Evolutionary conservation across 805 yeast species (phyloP), one percentile per base, ranked within the genome.

Genomic region (Teunomyces stri): DNA sequence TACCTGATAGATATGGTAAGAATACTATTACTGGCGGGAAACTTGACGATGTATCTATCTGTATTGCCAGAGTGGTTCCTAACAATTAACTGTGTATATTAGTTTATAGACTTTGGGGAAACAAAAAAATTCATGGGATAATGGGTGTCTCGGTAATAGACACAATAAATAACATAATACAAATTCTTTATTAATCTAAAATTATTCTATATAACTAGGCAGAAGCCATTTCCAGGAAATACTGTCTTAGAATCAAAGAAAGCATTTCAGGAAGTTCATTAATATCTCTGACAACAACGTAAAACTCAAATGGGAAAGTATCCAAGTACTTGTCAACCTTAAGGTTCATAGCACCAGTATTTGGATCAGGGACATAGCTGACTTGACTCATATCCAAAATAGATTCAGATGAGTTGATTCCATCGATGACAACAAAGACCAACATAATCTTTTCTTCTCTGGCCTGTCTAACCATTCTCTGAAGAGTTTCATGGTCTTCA

Each of bases 331-430:
- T 87, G 50, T 82, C 84, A 49, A 94, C 94, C 61, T 85, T 78
- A 52, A 95, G 71, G 39, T 79, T 79, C 81, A 82, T 76, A 48
- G 78, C 79, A 2, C 97, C 97, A 44, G 73, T 70, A 11, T 68
- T 74, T 9, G 66, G 56, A 61, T 85, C 92, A 3, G 84, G 75
- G n/a, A 76, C 78, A 59, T 91, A 94, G 50, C 78, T 82, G 25
- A 91, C 99, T 70, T 92, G 97, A 45, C 84, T 86, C 96, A 94
- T 90, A 53, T 92, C 97, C 70, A 92, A 71, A 53, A 94, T 91
- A 1, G 97, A 89, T 60, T 89, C 95, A 39, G 81, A 83, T 31
- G 87, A 81, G 50, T 81, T 82, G 52, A 92, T 82, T 15, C 97
- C 96, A 66, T 94, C 98, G 44, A 95, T 84, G 28, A 94, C 80